These are phyloP conservation scores for Triadica sebifera DNA, from an alignment of 345 rosid genomes.

Conservation along the genomic window DNA sequence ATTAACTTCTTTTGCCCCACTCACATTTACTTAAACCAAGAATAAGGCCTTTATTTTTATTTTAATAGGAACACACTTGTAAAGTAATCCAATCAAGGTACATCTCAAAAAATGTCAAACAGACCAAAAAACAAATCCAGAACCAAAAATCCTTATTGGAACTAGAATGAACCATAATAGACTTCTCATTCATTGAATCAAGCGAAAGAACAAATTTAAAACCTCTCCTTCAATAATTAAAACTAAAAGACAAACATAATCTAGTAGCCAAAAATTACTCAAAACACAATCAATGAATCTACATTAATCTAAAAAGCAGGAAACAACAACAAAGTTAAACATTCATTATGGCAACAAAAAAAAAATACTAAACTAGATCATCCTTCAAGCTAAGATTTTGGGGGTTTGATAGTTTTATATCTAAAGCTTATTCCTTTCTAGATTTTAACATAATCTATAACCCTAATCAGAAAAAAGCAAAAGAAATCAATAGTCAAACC, in stretches of 20 bases:
- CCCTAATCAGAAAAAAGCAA: too few species aligned
- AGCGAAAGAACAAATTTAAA: conserved; percentile 19
- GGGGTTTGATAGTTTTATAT: conserved; percentile 38
- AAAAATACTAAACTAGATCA: conserved; percentile 24
- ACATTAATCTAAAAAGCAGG: neutral
- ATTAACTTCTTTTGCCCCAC: neutral
- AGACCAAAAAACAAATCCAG: neutral
- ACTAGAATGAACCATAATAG: conserved; percentile 16
- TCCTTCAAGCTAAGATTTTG: conserved; percentile 1
- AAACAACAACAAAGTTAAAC: neutral
- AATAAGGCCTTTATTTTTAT: too few species aligned
- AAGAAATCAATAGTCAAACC: too few species aligned
- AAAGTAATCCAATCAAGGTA: neutral
- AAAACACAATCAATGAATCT: conserved; percentile 30
- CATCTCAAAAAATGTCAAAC: neutral
- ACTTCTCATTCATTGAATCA: conserved; percentile 15
- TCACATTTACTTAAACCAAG: conserved; percentile 5
- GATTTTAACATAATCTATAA: too few species aligned
- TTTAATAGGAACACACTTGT: neutral
- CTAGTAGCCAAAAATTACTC: conserved; percentile 28
- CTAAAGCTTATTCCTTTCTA: conserved; percentile 26
- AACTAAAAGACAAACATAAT: conserved; percentile 16
- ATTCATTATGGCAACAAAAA: neutral
- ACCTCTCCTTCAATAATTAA: conserved; percentile 8
- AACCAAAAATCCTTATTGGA: neutral